These are phyloP conservation scores for Hymenoscyphus infarciens DNA, from an alignment of 2,329 filamentous ascomycete species.

Conservation along the genomic window DNA sequence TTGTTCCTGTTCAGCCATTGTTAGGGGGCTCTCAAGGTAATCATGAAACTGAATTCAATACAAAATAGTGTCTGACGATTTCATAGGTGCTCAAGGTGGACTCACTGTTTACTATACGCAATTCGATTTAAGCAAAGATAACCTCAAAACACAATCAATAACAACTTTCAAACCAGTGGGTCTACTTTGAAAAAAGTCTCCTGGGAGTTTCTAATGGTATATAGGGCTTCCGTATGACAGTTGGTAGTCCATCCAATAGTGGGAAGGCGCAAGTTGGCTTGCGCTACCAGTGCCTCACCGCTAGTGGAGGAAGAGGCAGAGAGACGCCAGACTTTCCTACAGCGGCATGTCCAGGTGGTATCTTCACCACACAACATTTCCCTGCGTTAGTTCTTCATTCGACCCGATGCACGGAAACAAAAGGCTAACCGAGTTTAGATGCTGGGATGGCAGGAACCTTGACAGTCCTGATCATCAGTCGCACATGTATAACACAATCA, in stretches of 20 bases:
- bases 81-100: conserved; percentile 14
- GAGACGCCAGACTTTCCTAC: conserved; percentile 17
- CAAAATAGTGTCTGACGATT: not conserved
- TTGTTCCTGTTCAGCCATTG: conserved; percentile 13
- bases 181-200: not conserved
- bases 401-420: not conserved
- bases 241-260: conserved; percentile 16
- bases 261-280: conserved; percentile 12
- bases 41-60: too few species aligned
- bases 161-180: conserved; percentile 21
- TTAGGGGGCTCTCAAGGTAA: conserved; percentile 13
- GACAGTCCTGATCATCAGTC: conserved; percentile 23
- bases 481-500: conserved; percentile 31
- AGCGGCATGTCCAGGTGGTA: conserved; percentile 32
- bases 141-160: conserved; percentile 17
- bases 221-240: conserved; percentile 26
- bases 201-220: conserved; percentile 8
- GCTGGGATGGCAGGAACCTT: conserved; percentile 26
- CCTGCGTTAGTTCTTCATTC: conserved; percentile 18
- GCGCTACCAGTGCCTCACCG: conserved; percentile 17
- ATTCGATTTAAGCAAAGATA: conserved; percentile 15
- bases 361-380: conserved; percentile 36
- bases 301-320: conserved; percentile 13
- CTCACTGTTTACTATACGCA: conserved; percentile 24
- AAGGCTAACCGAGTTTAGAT: conserved; percentile 15